These are phyloP conservation scores for Saccharomyces uvarum DNA, from an alignment of 1,139 yeast genomes.

Conservation along the genomic window DNA sequence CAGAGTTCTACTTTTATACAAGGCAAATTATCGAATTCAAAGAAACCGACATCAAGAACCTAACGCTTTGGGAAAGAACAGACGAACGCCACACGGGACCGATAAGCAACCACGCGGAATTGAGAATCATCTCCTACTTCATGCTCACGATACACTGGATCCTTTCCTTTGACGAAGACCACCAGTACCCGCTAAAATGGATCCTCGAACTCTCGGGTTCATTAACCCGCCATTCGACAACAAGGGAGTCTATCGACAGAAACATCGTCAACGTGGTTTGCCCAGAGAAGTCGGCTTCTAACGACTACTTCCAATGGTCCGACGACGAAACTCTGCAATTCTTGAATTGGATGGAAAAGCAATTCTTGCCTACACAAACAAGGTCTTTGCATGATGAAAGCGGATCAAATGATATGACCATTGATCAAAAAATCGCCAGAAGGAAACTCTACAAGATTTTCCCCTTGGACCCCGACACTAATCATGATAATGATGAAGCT, in stretches of 20 bases:
- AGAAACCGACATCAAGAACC: neutral
- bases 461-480: slow-evolving; percentile 14
- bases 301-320: slow-evolving; percentile 14
- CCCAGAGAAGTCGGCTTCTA: neutral
- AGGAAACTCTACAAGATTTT: slow-evolving; percentile 25
- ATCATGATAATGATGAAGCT: neutral
- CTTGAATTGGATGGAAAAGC: slow-evolving; percentile 26
- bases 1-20: slow-evolving; percentile 22
- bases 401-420: slow-evolving; percentile 9
- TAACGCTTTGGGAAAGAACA: neutral
- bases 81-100: neutral
- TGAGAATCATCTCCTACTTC: slow-evolving; percentile 19
- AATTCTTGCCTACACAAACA: slow-evolving; percentile 14
- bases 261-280: slow-evolving; percentile 3
- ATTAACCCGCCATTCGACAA: slow-evolving; percentile 1
- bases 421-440: slow-evolving; percentile 28
- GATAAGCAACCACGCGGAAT: slow-evolving; percentile 13
- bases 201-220: slow-evolving; percentile 7
- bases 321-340: slow-evolving; percentile 17
- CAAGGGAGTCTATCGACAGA: slow-evolving; percentile 8
- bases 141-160: slow-evolving; percentile 19
- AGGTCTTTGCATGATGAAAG: slow-evolving; percentile 5
- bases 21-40: slow-evolving; percentile 10
- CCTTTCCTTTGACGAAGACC: slow-evolving; percentile 11
- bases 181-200: slow-evolving; percentile 14